Percentiles rank a stretch among this genome's conserved stretches.
Evolutionary conservation across 2,329 filamentous ascomycete genomes (phyloP).

Genomic region (Coniella lustricola): DNA sequence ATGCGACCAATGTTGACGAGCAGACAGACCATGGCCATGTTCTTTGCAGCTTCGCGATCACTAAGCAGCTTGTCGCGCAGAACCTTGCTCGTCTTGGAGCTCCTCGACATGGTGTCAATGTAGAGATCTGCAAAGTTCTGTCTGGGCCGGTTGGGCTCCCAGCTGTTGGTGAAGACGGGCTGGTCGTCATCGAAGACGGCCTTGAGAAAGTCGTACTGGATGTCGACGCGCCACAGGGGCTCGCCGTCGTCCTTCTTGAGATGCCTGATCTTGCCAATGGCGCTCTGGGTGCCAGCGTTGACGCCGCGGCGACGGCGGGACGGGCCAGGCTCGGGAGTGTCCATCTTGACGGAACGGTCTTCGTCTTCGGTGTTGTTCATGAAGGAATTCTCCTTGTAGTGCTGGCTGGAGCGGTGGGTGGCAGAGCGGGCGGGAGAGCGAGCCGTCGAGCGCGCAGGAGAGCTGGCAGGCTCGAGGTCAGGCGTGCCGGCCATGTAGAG

Average conservation of each 20-base stretch:
- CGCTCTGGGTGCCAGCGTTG: slow-evolving; percentile 28
- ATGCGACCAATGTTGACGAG: slow-evolving; percentile 95
- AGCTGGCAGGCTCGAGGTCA: slow-evolving; percentile 40
- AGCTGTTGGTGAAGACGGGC: slow-evolving; percentile 83
- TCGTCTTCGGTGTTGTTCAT: slow-evolving; percentile 43
- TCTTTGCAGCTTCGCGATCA: slow-evolving; percentile 85
- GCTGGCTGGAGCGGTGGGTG: slow-evolving; percentile 21
- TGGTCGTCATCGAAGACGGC: slow-evolving; percentile 70
- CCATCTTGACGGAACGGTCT: slow-evolving; percentile 31
- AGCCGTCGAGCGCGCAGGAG: slow-evolving; percentile 39
- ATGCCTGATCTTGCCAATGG: slow-evolving; percentile 66
- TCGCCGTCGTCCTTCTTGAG: slow-evolving; percentile 86
- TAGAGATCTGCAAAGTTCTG: slow-evolving; percentile 92
- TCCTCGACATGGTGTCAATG: slow-evolving; percentile 96
- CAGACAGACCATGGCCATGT: slow-evolving; percentile 99
- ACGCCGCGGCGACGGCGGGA: slow-evolving; percentile 21
- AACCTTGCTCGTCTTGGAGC: slow-evolving; percentile 98
- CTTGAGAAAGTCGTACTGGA: slow-evolving; percentile 79
- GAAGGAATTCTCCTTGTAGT: slow-evolving; percentile 36
- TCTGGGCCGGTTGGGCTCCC: slow-evolving; percentile 57
- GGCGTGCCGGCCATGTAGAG: slow-evolving; percentile 35
- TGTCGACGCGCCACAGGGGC: slow-evolving; percentile 79
- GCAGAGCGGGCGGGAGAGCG: slow-evolving; percentile 46
- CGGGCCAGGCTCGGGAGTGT: slow-evolving; percentile 34
- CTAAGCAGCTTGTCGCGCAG: slow-evolving; percentile 92